Conservation (phyloP, 371 early-diverging fungal species). For the Sporodiniella umbellata region DNA sequence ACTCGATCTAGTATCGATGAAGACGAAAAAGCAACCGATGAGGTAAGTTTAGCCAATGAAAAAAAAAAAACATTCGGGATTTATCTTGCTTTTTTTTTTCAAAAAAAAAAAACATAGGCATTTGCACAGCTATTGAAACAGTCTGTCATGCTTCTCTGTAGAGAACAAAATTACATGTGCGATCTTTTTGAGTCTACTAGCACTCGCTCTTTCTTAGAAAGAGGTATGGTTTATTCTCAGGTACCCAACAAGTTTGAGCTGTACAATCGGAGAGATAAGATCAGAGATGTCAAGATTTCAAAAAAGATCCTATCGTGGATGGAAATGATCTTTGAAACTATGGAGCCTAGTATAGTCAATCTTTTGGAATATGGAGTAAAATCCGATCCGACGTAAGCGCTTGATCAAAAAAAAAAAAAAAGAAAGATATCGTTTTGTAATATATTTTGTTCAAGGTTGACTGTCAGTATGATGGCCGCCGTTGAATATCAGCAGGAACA, state of each 20-base stretch:
- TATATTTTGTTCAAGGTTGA: slow-evolving; percentile 34
- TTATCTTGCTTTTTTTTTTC: too few relatives aligned
- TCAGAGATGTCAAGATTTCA: slow-evolving; percentile 63
- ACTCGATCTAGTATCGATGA: slow-evolving; percentile 36
- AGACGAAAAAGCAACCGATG: slow-evolving; percentile 44
- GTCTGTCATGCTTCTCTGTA: slow-evolving; percentile 40
- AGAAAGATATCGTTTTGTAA: neutral
- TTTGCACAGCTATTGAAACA: slow-evolving; percentile 51
- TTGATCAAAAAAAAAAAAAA: too few relatives aligned
- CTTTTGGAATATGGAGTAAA: slow-evolving; percentile 82
- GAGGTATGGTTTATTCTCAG: slow-evolving; percentile 36
- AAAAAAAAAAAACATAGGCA: slow-evolving; percentile 31
- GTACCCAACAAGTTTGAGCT: slow-evolving; percentile 44
- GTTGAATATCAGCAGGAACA: slow-evolving; percentile 72
- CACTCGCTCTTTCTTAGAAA: slow-evolving; percentile 43
- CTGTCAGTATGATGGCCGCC: slow-evolving; percentile 82
- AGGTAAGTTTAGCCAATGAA: slow-evolving; percentile 18
- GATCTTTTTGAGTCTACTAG: slow-evolving; percentile 67
- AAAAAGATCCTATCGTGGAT: slow-evolving; percentile 69
- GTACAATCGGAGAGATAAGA: slow-evolving; percentile 48
- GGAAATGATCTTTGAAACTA: slow-evolving; percentile 78
- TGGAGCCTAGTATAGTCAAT: slow-evolving; percentile 67
- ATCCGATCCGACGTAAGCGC: slow-evolving; percentile 68
- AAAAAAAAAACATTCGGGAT: neutral
- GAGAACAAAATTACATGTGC: slow-evolving; percentile 83